Evolutionary conservation across 23 red algal genomes (phyloP).

Genomic region (Cyanidium caldarium): DNA sequence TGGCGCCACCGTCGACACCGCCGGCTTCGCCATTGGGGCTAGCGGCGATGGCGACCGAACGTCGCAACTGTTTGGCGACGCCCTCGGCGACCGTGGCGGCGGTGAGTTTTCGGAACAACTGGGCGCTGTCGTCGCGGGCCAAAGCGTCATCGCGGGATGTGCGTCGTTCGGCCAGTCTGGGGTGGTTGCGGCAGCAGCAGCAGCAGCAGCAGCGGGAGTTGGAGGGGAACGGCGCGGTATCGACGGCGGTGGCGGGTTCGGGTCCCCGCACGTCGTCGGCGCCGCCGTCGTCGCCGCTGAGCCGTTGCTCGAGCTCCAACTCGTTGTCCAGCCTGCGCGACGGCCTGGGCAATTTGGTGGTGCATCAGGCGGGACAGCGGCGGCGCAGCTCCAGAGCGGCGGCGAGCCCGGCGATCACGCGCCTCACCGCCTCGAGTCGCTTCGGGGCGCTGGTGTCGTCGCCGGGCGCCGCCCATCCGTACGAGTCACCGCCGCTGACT

Average conservation of each 20-base stretch:
- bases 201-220: not conserved
- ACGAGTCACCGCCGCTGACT: no score
- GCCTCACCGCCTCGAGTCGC: no score
- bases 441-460: no score
- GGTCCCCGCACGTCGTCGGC: not conserved
- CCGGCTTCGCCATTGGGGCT: no score
- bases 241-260: not conserved
- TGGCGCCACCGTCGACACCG: no score
- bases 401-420: no score
- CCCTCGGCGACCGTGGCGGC: not conserved
- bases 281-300: not conserved
- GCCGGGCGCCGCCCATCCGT: no score
- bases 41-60: not conserved
- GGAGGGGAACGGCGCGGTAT: not conserved
- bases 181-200: no score
- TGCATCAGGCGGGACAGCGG: no score
- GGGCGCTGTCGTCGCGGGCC: not conserved
- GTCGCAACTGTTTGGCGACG: not conserved
- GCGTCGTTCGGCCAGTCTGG: no score
- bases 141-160: no score
- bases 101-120: not conserved
- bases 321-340: not conserved
- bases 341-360: not conserved
- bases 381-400: no score
- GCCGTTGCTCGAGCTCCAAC: constrained; percentile 1